phyloP scores from a whole-genome alignment of 2,329 filamentous ascomycete genomes.

The Exophiala sp. region DNA sequence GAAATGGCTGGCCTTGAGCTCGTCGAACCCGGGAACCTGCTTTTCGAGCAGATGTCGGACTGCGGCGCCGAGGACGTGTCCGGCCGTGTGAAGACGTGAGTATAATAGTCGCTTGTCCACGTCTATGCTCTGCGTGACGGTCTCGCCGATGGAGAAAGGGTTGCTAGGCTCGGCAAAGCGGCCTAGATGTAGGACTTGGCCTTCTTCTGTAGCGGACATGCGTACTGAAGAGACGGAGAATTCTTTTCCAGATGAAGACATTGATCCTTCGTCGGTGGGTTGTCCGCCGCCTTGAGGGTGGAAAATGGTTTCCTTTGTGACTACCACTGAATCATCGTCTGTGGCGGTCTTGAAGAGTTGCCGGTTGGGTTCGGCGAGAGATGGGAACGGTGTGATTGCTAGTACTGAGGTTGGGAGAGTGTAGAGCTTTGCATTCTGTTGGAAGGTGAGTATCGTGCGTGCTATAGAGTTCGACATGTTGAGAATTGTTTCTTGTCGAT shows the following conservation, averaged over 20 bases:
- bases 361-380: conserved; percentile 51
- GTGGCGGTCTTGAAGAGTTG: conserved; percentile 57
- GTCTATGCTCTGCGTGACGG: conserved; percentile 59
- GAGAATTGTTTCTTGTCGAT: background rate
- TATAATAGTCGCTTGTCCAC: conserved; percentile 58
- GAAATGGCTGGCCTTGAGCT: conserved; percentile 69
- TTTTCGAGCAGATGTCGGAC: conserved; percentile 57
- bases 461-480: conserved; percentile 14
- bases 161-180: conserved; percentile 42
- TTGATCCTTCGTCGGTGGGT: conserved; percentile 63
- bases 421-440: conserved; percentile 22
- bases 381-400: conserved; percentile 48
- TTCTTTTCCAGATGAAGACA: conserved; percentile 34
- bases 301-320: conserved; percentile 67
- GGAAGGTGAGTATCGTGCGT: conserved; percentile 18
- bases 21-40: conserved; percentile 55
- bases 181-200: conserved; percentile 64
- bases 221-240: conserved; percentile 60
- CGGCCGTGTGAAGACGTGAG: conserved; percentile 69
- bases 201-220: conserved; percentile 48
- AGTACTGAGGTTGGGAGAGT: conserved; percentile 27
- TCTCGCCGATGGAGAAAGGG: conserved; percentile 42
- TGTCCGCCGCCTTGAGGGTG: conserved; percentile 73
- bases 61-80: conserved; percentile 67
- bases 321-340: conserved; percentile 54